Evolutionary conservation across 495 filamentous ascomycete genomes (phyloP).

Genomic region (Aspergillus ellipticus): DNA sequence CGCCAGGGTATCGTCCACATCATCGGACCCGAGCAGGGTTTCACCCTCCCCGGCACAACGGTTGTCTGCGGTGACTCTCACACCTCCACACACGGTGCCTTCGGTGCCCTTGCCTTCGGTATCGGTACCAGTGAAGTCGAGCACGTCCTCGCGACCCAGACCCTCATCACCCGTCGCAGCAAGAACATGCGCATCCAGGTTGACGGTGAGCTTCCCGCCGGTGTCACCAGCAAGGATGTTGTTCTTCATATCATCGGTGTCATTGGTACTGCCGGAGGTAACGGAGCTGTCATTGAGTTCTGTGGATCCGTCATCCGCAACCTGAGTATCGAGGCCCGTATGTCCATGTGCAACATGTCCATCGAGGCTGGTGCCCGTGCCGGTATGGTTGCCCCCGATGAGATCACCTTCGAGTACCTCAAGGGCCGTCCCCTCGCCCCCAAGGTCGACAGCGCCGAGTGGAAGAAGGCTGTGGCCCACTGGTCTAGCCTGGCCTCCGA

Average conservation of each 20-base stretch:
- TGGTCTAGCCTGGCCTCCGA: constrained; percentile 87
- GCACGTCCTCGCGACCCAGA: constrained; percentile 96
- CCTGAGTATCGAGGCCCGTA: constrained; percentile 94
- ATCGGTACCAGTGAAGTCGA: constrained; percentile 98
- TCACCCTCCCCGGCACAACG: constrained; percentile 95
- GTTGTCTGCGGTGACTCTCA: constrained; percentile 98
- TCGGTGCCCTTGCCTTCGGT: constrained; percentile 91
- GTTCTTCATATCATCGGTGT: constrained; percentile 90
- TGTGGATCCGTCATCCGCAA: constrained; percentile 86
- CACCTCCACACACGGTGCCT: constrained; percentile 96
- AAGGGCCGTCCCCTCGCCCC: constrained; percentile 86
- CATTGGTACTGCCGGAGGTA: constrained; percentile 94
- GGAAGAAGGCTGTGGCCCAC: constrained; percentile 84
- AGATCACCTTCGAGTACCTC: constrained; percentile 92
- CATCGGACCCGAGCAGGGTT: constrained; percentile 98
- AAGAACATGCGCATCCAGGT: constrained; percentile 99
- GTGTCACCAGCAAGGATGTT: constrained; percentile 95
- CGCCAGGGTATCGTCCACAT: constrained; percentile 98
- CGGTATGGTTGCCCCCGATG: constrained; percentile 94
- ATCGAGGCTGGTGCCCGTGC: constrained; percentile 95
- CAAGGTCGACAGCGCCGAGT: constrained; percentile 75
- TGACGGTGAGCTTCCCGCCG: constrained; percentile 82
- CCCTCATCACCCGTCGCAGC: constrained; percentile 86
- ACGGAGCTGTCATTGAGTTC: constrained; percentile 92
- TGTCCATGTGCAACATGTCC: constrained; percentile 99